phyloP scores from a whole-genome alignment of 2,329 filamentous ascomycete genomes.

The Botrytis galanthina region DNA sequence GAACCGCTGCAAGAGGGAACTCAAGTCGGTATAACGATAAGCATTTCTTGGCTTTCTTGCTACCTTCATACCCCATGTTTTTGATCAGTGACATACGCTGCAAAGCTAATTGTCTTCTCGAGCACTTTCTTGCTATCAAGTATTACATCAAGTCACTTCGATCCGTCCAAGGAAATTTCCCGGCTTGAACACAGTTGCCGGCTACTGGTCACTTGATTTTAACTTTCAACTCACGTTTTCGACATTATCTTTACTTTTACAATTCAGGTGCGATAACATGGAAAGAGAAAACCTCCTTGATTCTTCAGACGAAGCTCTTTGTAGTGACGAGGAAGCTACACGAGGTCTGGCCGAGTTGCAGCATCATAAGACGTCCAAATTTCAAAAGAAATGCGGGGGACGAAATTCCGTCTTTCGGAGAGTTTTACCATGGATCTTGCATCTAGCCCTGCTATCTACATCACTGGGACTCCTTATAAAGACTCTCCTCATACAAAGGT shows the following conservation, averaged over 20 bases:
- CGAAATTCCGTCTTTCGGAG: neutral
- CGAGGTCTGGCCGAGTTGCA: neutral
- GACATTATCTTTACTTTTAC: neutral
- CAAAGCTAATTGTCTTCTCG: neutral
- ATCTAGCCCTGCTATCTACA: neutral
- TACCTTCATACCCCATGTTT: neutral
- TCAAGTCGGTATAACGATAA: neutral
- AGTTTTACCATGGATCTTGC: neutral
- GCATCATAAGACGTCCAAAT: neutral
- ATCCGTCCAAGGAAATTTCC: neutral
- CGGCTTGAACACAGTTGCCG: neutral
- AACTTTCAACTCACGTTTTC: neutral
- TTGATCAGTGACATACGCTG: neutral
- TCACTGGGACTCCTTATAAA: constrained; percentile 9
- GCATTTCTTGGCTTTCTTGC: neutral
- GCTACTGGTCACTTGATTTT: neutral
- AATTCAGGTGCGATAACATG: neutral
- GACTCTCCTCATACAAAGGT: neutral
- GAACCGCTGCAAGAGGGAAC: neutral
- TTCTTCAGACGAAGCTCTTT: neutral
- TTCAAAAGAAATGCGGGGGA: neutral
- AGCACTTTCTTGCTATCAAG: neutral
- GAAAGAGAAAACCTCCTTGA: neutral
- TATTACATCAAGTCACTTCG: neutral
- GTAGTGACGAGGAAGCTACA: neutral